phyloP scores from a whole-genome alignment of 2,329 filamentous ascomycete species.

The Harringtonia lauricola region DNA sequence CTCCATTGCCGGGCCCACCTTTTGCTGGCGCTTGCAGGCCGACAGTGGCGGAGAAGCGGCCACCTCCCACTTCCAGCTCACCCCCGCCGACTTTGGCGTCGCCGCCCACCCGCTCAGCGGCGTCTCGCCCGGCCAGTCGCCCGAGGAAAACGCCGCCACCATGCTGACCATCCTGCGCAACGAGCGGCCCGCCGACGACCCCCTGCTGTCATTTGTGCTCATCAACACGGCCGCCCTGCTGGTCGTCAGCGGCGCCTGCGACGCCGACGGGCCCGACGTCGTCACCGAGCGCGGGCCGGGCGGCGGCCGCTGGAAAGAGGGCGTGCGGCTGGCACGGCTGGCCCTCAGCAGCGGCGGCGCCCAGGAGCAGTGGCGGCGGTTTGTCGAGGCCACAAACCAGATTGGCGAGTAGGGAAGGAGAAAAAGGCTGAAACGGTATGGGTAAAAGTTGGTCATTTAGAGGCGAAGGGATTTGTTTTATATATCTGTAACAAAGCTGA shows the following conservation, averaged over 20 bases:
- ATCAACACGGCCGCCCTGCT: constrained; percentile 88
- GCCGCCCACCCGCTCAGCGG: constrained; percentile 59
- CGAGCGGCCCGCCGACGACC: constrained; percentile 63
- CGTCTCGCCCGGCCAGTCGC: constrained; percentile 77
- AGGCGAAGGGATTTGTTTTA: neutral
- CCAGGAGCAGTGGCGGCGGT: constrained; percentile 70
- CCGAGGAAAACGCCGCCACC: constrained; percentile 78
- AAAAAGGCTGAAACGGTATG: neutral
- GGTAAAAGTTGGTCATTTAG: too few species aligned
- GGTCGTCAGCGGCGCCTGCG: constrained; percentile 76
- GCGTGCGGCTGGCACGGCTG: constrained; percentile 76
- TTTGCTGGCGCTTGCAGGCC: constrained; percentile 70
- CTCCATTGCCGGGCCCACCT: constrained; percentile 77
- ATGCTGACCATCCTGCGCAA: constrained; percentile 66
- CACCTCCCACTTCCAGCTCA: constrained; percentile 67
- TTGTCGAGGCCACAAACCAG: constrained; percentile 70
- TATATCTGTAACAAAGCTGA: too few species aligned
- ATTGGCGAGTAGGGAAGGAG: neutral
- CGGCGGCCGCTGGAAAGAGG: constrained; percentile 89
- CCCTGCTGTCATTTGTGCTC: constrained; percentile 85
- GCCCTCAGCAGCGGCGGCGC: constrained; percentile 78
- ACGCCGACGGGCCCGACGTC: constrained; percentile 68
- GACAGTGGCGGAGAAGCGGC: constrained; percentile 27
- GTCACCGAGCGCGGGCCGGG: constrained; percentile 75
- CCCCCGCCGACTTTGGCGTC: constrained; percentile 81